Conservation (phyloP, 164 flowering plant genomes). For the Platanus orientalis region DNA sequence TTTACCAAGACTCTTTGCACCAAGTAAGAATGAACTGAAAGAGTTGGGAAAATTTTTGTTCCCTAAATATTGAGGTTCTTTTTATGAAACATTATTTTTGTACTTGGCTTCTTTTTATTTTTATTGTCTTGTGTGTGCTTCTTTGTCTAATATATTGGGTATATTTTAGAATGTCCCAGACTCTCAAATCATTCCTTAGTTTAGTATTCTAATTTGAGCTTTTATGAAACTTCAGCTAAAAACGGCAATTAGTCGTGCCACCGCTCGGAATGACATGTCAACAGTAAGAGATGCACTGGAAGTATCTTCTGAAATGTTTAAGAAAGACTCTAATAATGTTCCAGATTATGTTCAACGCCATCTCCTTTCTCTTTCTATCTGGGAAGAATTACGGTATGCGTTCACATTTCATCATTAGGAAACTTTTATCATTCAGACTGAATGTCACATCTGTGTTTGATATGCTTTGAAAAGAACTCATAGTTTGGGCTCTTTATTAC, state of each 20-base stretch:
- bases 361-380: constrained; percentile 79
- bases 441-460: no score
- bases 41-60: neutral
- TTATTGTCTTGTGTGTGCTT: neutral
- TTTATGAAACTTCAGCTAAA: constrained; percentile 55
- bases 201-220: neutral
- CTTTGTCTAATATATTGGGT: neutral
- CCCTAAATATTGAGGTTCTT: no score
- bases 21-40: no score
- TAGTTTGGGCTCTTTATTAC: no score
- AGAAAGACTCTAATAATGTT: constrained; percentile 81
- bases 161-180: neutral
- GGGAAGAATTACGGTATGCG: constrained; percentile 91
- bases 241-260: constrained; percentile 92
- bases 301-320: constrained; percentile 92
- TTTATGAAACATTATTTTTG: no score
- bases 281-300: constrained; percentile 97
- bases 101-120: constrained; percentile 2
- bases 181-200: neutral
- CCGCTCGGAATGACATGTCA: constrained; percentile 77
- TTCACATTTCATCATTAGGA: neutral
- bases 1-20: no score
- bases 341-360: constrained; percentile 89
- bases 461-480: no score
- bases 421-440: neutral